Evolutionary conservation across 2,329 filamentous ascomycete species (phyloP).

Genomic region (Fusarium sp.): DNA sequence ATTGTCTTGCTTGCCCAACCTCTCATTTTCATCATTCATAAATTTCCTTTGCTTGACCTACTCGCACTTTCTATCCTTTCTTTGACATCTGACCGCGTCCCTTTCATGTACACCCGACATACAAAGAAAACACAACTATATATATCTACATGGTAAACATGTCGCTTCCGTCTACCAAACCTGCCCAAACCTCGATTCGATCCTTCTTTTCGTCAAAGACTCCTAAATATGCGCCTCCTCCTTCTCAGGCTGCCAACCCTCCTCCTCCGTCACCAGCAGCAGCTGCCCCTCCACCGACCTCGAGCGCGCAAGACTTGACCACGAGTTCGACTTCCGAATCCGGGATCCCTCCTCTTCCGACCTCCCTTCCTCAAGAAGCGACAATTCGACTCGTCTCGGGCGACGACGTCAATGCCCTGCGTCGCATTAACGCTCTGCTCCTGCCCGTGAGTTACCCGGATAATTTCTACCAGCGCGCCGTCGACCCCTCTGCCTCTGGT

Average conservation of each 20-base stretch:
- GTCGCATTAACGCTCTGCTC: constrained; percentile 72
- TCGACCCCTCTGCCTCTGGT: constrained; percentile 60
- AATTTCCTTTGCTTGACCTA: neutral
- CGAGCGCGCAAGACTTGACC: constrained; percentile 31
- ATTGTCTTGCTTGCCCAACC: constrained; percentile 11
- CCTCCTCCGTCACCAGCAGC: constrained; percentile 36
- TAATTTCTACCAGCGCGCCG: constrained; percentile 68
- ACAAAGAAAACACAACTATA: neutral
- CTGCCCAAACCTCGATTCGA: constrained; percentile 66
- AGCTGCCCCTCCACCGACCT: constrained; percentile 46
- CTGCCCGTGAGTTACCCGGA: constrained; percentile 73
- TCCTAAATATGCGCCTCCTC: constrained; percentile 52
- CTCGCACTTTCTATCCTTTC: neutral
- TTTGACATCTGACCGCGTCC: neutral
- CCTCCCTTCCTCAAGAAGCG: constrained; percentile 59
- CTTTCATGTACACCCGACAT: neutral
- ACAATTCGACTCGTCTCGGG: constrained; percentile 62
- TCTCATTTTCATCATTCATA: neutral
- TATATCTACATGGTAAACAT: constrained; percentile 42
- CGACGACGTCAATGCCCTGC: constrained; percentile 67
- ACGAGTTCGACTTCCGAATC: constrained; percentile 12
- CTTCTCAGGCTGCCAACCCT: constrained; percentile 41
- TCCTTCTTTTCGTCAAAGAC: constrained; percentile 69
- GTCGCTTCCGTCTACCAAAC: constrained; percentile 55
- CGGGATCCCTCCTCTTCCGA: constrained; percentile 47